Conservation (phyloP, 768 basidiomycete genomes). For the Thelephora ganbajun region DNA sequence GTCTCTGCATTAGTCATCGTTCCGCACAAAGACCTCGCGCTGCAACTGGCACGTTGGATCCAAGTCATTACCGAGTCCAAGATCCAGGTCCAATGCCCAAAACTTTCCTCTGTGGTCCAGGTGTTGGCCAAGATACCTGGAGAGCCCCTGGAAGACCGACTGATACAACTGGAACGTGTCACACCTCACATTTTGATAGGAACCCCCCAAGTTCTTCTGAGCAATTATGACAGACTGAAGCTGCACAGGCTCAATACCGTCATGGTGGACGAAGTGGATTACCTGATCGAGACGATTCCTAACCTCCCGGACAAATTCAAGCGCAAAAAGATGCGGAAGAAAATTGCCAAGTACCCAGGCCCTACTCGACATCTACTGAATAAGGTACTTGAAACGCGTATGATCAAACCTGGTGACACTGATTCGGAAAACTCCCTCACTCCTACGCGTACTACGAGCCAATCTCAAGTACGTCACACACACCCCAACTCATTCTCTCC, state of each 20-base stretch:
- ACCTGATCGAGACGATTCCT: slow-evolving; percentile 44
- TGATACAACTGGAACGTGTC: slow-evolving; percentile 22
- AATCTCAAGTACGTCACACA: slow-evolving; percentile 4
- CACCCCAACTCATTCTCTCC: slow-evolving; percentile 50
- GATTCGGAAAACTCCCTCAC: not conserved
- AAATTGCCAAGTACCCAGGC: slow-evolving; percentile 38
- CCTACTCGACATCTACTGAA: slow-evolving; percentile 41
- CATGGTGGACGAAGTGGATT: slow-evolving; percentile 68
- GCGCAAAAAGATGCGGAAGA: slow-evolving; percentile 24
- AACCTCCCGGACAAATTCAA: slow-evolving; percentile 24
- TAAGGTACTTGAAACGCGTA: not conserved
- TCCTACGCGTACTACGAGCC: not conserved
- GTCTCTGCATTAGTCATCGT: slow-evolving; percentile 51
- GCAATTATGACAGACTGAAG: slow-evolving; percentile 32
- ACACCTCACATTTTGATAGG: slow-evolving; percentile 58
- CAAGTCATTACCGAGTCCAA: slow-evolving; percentile 25
- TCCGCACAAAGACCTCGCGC: slow-evolving; percentile 60
- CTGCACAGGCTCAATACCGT: slow-evolving; percentile 37
- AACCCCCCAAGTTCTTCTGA: slow-evolving; percentile 57
- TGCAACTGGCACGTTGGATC: slow-evolving; percentile 56
- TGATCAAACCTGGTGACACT: not conserved
- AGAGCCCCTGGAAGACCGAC: slow-evolving; percentile 24
- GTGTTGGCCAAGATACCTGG: slow-evolving; percentile 44
- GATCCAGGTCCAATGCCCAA: slow-evolving; percentile 4
- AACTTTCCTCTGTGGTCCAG: slow-evolving; percentile 35